Conservation (phyloP, 2,329 filamentous ascomycete genomes). For the Venturiaceae sp. region DNA sequence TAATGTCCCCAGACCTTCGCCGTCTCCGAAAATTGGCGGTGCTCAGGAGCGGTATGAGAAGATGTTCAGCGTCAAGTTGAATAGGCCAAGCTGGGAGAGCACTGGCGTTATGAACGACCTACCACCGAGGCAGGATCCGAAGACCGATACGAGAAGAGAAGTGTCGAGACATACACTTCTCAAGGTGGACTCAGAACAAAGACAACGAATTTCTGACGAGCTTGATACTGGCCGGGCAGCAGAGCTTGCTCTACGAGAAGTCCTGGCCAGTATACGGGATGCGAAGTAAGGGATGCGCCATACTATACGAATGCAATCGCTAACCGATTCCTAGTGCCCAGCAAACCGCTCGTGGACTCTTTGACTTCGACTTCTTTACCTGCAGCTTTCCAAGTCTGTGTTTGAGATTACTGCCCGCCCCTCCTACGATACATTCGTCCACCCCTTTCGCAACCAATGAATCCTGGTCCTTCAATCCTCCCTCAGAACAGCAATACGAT, state of each 20-base stretch:
- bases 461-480: constrained; percentile 74
- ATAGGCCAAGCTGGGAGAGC: constrained; percentile 61
- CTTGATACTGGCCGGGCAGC: constrained; percentile 73
- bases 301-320: constrained; percentile 6
- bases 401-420: constrained; percentile 69
- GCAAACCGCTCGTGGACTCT: constrained; percentile 36
- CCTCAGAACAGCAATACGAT: constrained; percentile 62
- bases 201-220: constrained; percentile 56
- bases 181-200: constrained; percentile 55
- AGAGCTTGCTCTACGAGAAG: constrained; percentile 74
- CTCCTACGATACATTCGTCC: constrained; percentile 72
- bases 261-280: constrained; percentile 71
- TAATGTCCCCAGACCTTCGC: constrained; percentile 17
- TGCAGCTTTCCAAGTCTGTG: constrained; percentile 81
- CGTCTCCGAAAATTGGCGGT: not conserved
- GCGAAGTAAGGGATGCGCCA: constrained; percentile 55
- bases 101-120: constrained; percentile 73
- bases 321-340: constrained; percentile 25
- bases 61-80: constrained; percentile 33
- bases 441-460: constrained; percentile 68
- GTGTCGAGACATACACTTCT: constrained; percentile 21
- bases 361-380: constrained; percentile 75
- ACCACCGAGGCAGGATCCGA: constrained; percentile 29
- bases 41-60: constrained; percentile 17
- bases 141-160: constrained; percentile 24